Evolutionary conservation across 2,329 filamentous ascomycete genomes (phyloP).

Genomic region (Lojkania enalia): DNA sequence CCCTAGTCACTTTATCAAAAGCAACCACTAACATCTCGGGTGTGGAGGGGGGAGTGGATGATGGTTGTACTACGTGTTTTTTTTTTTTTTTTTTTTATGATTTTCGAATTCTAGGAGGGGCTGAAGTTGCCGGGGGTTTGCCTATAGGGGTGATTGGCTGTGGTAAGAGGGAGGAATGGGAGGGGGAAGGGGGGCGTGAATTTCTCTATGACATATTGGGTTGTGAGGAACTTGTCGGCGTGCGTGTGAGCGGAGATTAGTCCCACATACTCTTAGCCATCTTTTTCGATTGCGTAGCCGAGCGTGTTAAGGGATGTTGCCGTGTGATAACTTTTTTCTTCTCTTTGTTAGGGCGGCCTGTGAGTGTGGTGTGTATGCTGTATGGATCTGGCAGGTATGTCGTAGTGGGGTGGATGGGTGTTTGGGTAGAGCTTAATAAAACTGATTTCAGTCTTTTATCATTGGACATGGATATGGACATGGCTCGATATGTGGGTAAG

Average conservation of each 20-base stretch:
- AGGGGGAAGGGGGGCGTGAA: background rate
- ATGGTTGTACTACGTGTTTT: background rate
- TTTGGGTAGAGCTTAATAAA: background rate
- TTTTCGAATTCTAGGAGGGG: conserved; percentile 5
- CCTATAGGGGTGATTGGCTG: background rate
- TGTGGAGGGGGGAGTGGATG: background rate
- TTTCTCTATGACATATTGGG: background rate
- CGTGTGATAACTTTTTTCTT: too few species aligned
- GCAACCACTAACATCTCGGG: background rate
- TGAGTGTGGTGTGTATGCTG: too few species aligned
- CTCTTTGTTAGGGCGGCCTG: too few species aligned
- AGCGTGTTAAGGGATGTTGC: too few species aligned
- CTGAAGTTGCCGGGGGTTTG: background rate
- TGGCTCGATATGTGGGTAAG: background rate
- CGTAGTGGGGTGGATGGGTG: background rate
- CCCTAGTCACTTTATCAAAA: background rate
- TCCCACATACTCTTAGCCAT: background rate
- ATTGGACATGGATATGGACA: background rate
- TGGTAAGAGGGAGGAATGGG: background rate
- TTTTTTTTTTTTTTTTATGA: conserved; percentile 5
- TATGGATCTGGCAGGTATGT: background rate
- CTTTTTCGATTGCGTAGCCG: too few species aligned
- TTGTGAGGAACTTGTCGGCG: too few species aligned
- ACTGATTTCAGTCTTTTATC: background rate
- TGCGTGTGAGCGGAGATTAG: background rate